Conservation (phyloP, 2,329 filamentous ascomycete species). For the Neurospora sp. region DNA sequence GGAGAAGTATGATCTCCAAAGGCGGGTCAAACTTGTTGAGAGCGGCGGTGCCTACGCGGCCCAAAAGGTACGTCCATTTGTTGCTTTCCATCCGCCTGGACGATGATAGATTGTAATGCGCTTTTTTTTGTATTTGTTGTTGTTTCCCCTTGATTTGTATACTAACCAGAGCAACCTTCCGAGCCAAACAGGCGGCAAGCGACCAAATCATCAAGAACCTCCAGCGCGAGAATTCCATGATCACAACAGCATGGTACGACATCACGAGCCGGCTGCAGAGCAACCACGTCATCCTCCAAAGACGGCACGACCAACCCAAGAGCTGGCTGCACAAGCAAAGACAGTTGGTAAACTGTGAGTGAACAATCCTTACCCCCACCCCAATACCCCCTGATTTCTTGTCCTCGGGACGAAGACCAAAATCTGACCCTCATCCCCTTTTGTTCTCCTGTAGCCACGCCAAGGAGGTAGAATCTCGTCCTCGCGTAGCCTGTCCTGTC, state of each 20-base stretch:
- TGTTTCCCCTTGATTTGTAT: not conserved
- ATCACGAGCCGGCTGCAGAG: conserved; percentile 69
- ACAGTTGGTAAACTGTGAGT: conserved; percentile 52
- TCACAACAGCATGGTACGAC: conserved; percentile 80
- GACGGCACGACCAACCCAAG: conserved; percentile 62
- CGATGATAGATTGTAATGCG: conserved; percentile 1
- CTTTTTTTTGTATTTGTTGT: not conserved
- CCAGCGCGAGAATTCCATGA: conserved; percentile 66
- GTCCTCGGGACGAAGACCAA: not conserved
- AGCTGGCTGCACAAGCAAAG: conserved; percentile 83
- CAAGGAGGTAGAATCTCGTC: conserved; percentile 34
- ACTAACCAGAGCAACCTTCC: conserved; percentile 1
- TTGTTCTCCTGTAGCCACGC: conserved; percentile 27
- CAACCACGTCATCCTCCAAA: conserved; percentile 69
- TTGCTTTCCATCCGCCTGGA: not conserved
- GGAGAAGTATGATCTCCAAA: conserved; percentile 45
- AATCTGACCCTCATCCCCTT: not conserved
- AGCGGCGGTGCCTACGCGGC: conserved; percentile 37
- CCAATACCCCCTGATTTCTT: not conserved
- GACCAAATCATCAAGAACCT: conserved; percentile 56
- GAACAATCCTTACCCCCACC: not conserved
- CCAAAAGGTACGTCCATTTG: conserved; percentile 38
- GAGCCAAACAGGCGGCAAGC: conserved; percentile 32
- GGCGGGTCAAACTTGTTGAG: conserved; percentile 42
- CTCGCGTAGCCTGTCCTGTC: conserved; percentile 15